Base-by-base conservation (phyloP, 2,329 filamentous ascomycete genomes). In the Fusarium ramigenum region DNA sequence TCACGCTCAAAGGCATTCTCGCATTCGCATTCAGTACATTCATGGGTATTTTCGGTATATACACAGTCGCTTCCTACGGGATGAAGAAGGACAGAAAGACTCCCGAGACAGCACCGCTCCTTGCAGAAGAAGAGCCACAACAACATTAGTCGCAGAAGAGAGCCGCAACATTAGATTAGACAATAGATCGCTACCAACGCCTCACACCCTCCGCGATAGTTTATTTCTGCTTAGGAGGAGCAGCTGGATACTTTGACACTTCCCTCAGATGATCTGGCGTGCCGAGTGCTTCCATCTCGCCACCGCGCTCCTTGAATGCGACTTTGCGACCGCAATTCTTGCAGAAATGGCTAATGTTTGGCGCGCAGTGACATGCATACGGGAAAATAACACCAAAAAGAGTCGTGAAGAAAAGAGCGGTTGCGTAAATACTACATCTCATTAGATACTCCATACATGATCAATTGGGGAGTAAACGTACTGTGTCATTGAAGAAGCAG, bases 11-110 rank as follows among this genome's bases (percentile, higher is more conserved):
- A 40, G 94, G 93, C 12, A 92, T 93, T 47, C 88, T 94, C 3
- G 93, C 93, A 16, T 82, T 96, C 74, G 91, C 91, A 5, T 93
- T 96, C 78, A 93, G 91, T 77, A 88, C 88, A 71, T 70, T 95
- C 7, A 87, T 87, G 21, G 94, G 93, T 5, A 84, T 95, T 54
- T 75, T 93, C 11, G 93, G 93, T 14, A 85, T 95, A 75, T 86
- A 82, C 0, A 88, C 90, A 18, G 90, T 96, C 62, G 87, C 85
- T 3, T 91, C 91, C 70, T 95, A 93, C 80, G 92, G 90, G 28
- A 62, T 78, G 62, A 70, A 68, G 54, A 67, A 70, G 9, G 62
- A 54, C 18, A 62, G 66, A 46, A 66, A 63, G 54, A 76, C 53
- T 7, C 70, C 72, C 15, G 77, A 78, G 65, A 63, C 70, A 64